Percentiles rank a stretch among this genome's conserved stretches.
These are phyloP conservation scores for Claviceps digitariae DNA, from an alignment of 2,329 filamentous ascomycete genomes.

Conservation along the genomic window DNA sequence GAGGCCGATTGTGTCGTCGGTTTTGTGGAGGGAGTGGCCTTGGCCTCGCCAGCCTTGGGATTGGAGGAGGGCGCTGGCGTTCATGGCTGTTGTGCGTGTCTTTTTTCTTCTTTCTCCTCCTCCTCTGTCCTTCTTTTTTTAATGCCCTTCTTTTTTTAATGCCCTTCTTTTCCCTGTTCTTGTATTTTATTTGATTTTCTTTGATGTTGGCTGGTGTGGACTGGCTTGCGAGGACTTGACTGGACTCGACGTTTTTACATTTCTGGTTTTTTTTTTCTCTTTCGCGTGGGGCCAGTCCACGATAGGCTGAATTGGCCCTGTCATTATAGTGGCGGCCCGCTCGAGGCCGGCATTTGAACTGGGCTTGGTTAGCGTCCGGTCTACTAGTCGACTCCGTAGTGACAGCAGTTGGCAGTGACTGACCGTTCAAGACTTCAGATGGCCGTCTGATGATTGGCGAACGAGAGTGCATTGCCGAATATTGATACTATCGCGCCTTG, in stretches of 20 bases:
- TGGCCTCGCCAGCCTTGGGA: slow-evolving; percentile 82
- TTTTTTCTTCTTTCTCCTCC: neutral
- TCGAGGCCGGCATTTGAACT: neutral
- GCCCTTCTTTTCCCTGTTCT: neutral
- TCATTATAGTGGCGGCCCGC: neutral
- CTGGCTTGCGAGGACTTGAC: neutral
- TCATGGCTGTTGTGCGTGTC: slow-evolving; percentile 38
- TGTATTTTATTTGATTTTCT: neutral
- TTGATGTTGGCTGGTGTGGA: neutral
- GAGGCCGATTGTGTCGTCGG: slow-evolving; percentile 59
- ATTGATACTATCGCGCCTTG: no score
- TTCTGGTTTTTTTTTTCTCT: neutral
- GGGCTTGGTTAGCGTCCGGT: neutral
- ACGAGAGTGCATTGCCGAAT: no score
- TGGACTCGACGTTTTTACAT: no score
- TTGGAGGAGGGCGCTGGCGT: slow-evolving; percentile 70
- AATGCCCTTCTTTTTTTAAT: no score
- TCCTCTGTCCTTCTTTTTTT: no score
- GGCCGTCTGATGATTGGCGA: no score
- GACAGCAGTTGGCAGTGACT: no score
- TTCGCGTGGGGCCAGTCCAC: neutral
- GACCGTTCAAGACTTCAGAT: neutral
- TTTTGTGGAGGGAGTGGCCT: slow-evolving; percentile 75
- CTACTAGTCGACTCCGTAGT: no score
- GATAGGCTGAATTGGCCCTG: neutral